These are phyloP conservation scores for Eucalyptus grandis DNA, from an alignment of 345 rosid species.

Conservation along the genomic window DNA sequence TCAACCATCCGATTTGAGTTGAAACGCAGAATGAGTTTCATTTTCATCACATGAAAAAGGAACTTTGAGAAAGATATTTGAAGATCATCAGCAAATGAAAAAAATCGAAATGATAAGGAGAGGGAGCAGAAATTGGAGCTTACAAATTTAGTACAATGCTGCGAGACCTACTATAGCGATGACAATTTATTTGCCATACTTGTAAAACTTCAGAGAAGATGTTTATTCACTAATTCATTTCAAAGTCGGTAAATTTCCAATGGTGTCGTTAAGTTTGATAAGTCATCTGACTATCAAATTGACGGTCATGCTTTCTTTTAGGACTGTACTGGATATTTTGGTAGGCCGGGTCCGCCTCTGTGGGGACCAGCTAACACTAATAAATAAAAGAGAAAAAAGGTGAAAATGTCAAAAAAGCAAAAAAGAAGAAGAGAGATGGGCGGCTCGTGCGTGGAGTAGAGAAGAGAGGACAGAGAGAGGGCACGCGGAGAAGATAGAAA, in stretches of 20 bases:
- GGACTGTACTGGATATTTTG: background rate
- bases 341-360: background rate
- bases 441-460: background rate
- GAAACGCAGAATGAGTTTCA: background rate
- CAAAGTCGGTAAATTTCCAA: background rate
- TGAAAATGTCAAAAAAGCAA: background rate
- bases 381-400: no score
- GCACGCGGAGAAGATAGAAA: no score
- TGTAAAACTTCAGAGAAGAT: background rate
- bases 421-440: background rate
- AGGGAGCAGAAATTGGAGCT: background rate
- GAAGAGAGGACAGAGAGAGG: no score
- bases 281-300: background rate
- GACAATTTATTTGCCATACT: background rate
- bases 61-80: no score
- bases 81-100: background rate
- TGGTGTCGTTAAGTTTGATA: background rate
- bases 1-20: background rate
- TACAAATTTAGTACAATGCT: no score
- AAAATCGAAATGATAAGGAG: background rate
- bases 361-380: background rate
- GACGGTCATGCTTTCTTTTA: background rate
- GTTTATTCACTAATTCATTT: background rate
- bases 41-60: background rate
- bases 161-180: background rate